Percentiles rank a stretch among this genome's conserved stretches.
Evolutionary conservation across 1,284 basidiomycete species (phyloP).

Genomic region (Pseudozyma hubeiensis): DNA sequence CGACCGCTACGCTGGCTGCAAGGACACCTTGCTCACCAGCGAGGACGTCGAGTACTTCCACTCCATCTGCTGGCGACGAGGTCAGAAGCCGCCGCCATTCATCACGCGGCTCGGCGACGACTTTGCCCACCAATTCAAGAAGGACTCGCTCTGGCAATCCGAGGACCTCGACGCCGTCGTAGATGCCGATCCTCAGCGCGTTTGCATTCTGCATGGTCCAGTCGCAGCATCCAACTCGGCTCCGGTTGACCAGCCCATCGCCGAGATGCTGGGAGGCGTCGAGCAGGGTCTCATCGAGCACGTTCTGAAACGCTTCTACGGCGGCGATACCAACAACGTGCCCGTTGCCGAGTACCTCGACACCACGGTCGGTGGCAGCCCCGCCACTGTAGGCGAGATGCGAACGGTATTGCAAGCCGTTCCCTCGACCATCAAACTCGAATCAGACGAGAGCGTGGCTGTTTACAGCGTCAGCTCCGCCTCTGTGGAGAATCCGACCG

Average conservation of each 20-base stretch:
- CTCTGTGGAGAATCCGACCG: slow-evolving; percentile 82
- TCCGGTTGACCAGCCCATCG: slow-evolving; percentile 91
- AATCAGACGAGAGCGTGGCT: neutral
- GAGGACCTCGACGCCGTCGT: slow-evolving; percentile 99
- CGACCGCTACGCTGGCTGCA: slow-evolving; percentile 81
- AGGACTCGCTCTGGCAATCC: slow-evolving; percentile 97
- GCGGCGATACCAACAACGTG: slow-evolving; percentile 80
- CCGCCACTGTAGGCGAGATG: slow-evolving; percentile 73
- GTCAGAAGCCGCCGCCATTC: slow-evolving; percentile 98
- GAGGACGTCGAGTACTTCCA: slow-evolving; percentile 97
- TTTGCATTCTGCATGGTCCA: slow-evolving; percentile 96
- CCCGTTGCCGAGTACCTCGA: slow-evolving; percentile 86
- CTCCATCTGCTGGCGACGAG: slow-evolving; percentile 89
- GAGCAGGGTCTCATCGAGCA: slow-evolving; percentile 81
- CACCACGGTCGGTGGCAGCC: slow-evolving; percentile 68
- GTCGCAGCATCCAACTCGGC: slow-evolving; percentile 86
- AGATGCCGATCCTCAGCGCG: slow-evolving; percentile 90
- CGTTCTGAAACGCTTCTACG: slow-evolving; percentile 83
- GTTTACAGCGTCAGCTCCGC: slow-evolving; percentile 74
- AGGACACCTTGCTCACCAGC: slow-evolving; percentile 85
- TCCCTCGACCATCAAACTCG: slow-evolving; percentile 80
- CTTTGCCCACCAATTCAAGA: slow-evolving; percentile 78
- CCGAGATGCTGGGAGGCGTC: slow-evolving; percentile 88
- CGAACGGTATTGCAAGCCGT: slow-evolving; percentile 74
- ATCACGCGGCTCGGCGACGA: slow-evolving; percentile 88